phyloP scores from a whole-genome alignment of 257 asterid species.

The Nicotiana noctiflora region DNA sequence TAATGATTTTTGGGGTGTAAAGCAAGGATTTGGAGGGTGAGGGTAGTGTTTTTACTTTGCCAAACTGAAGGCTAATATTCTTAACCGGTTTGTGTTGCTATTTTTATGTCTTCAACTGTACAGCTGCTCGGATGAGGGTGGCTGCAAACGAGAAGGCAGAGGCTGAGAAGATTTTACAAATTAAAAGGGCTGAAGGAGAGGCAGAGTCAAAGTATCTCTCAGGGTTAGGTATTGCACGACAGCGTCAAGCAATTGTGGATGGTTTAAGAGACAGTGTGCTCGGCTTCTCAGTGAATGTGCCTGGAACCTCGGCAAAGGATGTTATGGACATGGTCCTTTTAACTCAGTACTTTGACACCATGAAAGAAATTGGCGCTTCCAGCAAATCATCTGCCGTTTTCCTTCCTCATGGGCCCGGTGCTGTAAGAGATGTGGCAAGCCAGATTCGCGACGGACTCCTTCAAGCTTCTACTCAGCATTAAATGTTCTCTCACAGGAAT shows the following conservation, averaged over 20 bases:
- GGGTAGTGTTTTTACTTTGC: too few species aligned
- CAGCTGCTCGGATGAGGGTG: constrained; percentile 19
- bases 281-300: constrained; percentile 23
- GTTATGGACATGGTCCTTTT: constrained; percentile 29
- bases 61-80: too few species aligned
- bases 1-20: neutral
- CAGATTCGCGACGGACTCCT: constrained; percentile 31
- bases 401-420: constrained; percentile 31
- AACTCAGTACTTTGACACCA: constrained; percentile 28
- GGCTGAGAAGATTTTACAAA: constrained; percentile 25
- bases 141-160: constrained; percentile 20
- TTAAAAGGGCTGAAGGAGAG: constrained; percentile 25
- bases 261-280: constrained; percentile 28
- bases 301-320: constrained; percentile 29
- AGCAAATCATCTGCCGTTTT: constrained; percentile 23
- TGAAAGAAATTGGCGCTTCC: constrained; percentile 29
- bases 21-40: too few species aligned
- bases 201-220: constrained; percentile 23
- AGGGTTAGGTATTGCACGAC: constrained; percentile 27
- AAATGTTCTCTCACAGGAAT: neutral
- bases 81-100: too few species aligned
- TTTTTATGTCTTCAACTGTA: neutral
- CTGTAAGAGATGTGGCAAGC: constrained; percentile 21
- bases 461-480: constrained; percentile 9
- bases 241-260: constrained; percentile 30